Percentiles rank a stretch among this genome's conserved stretches.
Conservation (phyloP, 2,329 filamentous ascomycete genomes). For the Fusarium redolens region DNA sequence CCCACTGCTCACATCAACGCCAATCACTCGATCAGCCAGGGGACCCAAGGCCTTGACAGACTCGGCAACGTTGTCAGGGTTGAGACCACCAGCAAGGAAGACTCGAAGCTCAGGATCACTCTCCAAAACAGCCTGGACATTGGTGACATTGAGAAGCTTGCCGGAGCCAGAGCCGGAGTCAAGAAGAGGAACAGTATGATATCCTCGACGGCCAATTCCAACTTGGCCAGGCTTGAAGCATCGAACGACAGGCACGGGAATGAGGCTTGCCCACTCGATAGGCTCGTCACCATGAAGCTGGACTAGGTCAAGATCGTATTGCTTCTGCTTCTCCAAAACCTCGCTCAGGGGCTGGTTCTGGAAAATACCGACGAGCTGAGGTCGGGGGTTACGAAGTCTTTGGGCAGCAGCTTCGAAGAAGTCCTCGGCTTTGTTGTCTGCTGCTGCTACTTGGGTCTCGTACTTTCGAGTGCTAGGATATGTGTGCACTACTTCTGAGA, state of each 20-base stretch:
- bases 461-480: slow-evolving; percentile 63
- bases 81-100: slow-evolving; percentile 86
- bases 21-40: slow-evolving; percentile 73
- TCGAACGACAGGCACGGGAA: slow-evolving; percentile 91
- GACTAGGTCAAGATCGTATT: slow-evolving; percentile 85
- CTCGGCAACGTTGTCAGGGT: slow-evolving; percentile 79
- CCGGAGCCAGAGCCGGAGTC: slow-evolving; percentile 91
- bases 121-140: slow-evolving; percentile 74
- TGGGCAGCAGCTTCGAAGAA: slow-evolving; percentile 74
- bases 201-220: slow-evolving; percentile 79
- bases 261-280: slow-evolving; percentile 87
- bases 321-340: slow-evolving; percentile 80
- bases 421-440: slow-evolving; percentile 62
- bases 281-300: slow-evolving; percentile 95
- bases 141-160: slow-evolving; percentile 76
- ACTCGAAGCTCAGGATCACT: slow-evolving; percentile 78
- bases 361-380: slow-evolving; percentile 93
- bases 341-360: slow-evolving; percentile 88
- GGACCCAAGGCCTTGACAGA: slow-evolving; percentile 73
- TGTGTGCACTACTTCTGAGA: slow-evolving; percentile 81
- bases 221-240: slow-evolving; percentile 82
- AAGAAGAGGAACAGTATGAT: slow-evolving; percentile 84
- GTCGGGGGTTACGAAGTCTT: slow-evolving; percentile 65
- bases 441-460: slow-evolving; percentile 42
- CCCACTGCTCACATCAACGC: slow-evolving; percentile 93